These are phyloP conservation scores for Glycine tomentella DNA, from an alignment of 306 rosid genomes.

Conservation along the genomic window DNA sequence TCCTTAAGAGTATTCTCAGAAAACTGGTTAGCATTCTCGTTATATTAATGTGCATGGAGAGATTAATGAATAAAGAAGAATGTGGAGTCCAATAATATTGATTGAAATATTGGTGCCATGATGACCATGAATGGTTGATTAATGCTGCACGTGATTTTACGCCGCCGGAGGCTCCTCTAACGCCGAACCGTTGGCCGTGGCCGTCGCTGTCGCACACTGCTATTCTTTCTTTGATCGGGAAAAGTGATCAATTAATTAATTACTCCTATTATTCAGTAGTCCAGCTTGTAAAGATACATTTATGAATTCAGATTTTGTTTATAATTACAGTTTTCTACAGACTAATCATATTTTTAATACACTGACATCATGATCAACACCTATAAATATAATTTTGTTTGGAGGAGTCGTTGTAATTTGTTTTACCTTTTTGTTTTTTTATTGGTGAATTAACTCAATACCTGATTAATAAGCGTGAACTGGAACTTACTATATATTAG, in stretches of 20 bases:
- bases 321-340: neutral
- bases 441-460: no score
- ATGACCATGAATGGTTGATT: neutral
- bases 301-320: neutral
- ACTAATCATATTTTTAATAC: no score
- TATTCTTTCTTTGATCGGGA: slow-evolving; percentile 11
- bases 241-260: neutral
- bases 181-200: slow-evolving; percentile 62
- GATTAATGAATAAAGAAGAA: neutral
- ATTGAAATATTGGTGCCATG: neutral
- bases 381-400: no score
- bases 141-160: slow-evolving; percentile 62
- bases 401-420: no score
- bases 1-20: no score
- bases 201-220: slow-evolving; percentile 55
- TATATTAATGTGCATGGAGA: no score
- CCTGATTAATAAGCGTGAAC: no score
- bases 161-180: slow-evolving; percentile 60
- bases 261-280: neutral
- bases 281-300: neutral
- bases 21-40: no score
- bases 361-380: neutral
- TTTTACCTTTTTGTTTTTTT: no score
- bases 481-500: no score
- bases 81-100: neutral